Evolutionary conservation across 768 basidiomycete genomes (phyloP), one percentile per base, ranked within the genome.

Genomic region (Macrolepiota fuliginosa): DNA sequence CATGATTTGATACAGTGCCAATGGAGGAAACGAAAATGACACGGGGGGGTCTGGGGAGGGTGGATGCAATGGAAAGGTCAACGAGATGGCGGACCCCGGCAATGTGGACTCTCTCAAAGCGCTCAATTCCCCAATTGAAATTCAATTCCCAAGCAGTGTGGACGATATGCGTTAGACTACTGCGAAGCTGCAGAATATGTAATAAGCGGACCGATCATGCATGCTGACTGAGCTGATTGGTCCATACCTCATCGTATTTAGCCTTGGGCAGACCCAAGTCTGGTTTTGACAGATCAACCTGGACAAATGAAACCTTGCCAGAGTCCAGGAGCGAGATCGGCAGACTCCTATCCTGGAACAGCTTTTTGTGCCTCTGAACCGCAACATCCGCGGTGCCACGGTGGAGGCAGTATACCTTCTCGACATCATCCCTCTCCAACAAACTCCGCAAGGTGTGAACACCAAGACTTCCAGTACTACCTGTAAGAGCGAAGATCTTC

Each of bases 391-490:
- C 50, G 40, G 42, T 22, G n/a, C 32, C 51, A 19, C 72, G 69
- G 57, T 73, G 71, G 13, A 72, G 35, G 1, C 66, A 69, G 40
- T 73, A 74, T 1, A 73, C 61, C 25, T 54, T 62, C 27, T 54
- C 50, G 7, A 74, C 67, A 5, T 27, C 39, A 1, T 63, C 56
- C 1, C 62, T 62, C 35, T 62, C 52, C 9, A 73, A 47, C n/a
- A 76, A 68, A 11, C 52, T 46, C 0, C 65, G 56, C 12, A 77
- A 66, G 11, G 72, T 58, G 52, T 71, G 67, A 9, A 69, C 66
- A 24, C 76, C 73, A 0, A 76, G 67, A 15, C 67, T 69, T 17
- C 75, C 76, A 2, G 76, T 76, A 0, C 71, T 72, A 27, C 76
- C 75, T 1, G 75, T 76, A 36, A 77, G 65, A 2, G 72, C 65